Percentiles rank a stretch among this genome's conserved stretches.
Conservation (phyloP, 139 green algal species). For the Spirogloea muscicola region DNA sequence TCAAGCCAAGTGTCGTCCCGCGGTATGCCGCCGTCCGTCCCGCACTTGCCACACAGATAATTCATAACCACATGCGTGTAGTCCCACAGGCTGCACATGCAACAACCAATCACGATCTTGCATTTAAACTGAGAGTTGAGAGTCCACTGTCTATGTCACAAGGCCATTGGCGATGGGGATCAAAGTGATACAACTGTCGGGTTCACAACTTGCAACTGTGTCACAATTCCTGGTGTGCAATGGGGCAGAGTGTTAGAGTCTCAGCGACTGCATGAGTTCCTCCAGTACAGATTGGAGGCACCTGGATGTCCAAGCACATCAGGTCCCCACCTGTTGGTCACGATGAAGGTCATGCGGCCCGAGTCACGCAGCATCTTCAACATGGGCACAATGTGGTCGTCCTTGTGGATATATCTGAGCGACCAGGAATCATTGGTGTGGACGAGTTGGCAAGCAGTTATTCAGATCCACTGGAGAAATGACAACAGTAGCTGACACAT, state of each 20-base stretch:
- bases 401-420: conserved; percentile 67
- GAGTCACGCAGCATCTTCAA: conserved; percentile 65
- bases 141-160: too few species aligned
- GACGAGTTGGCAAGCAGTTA: too few species aligned
- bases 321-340: conserved; percentile 74
- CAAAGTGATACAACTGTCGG: too few species aligned
- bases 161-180: too few species aligned
- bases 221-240: too few species aligned
- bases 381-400: conserved; percentile 63
- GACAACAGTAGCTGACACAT: too few species aligned
- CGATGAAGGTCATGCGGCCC: conserved; percentile 70
- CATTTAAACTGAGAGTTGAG: too few species aligned
- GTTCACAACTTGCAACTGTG: too few species aligned
- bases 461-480: too few species aligned
- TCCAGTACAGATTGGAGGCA: not conserved
- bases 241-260: too few species aligned
- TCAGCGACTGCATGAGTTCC: not conserved
- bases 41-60: conserved; percentile 58
- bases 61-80: conserved; percentile 99
- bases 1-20: conserved; percentile 70
- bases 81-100: conserved; percentile 86
- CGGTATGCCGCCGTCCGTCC: not conserved
- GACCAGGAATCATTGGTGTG: too few species aligned
- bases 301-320: not conserved
- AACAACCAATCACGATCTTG: too few species aligned